A percentile compares a stretch with the other conserved stretches of the same genome.
Evolutionary conservation across 768 basidiomycete species (phyloP).

Genomic region (Serendipita sp.): DNA sequence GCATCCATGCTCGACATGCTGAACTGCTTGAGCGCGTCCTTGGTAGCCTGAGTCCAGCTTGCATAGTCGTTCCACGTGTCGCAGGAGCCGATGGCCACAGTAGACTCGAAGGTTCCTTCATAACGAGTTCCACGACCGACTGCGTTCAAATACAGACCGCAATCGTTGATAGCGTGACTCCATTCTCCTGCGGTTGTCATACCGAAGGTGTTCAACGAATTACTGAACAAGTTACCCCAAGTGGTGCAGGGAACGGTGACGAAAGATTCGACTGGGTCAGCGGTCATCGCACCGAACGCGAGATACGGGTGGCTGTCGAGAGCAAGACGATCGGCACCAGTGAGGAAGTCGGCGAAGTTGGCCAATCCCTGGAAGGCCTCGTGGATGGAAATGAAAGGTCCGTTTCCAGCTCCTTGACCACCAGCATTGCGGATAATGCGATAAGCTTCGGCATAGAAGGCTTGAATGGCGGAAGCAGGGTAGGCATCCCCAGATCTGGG

Average conservation of each 20-base stretch:
- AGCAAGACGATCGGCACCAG: slow-evolving; percentile 44
- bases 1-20: slow-evolving; percentile 25
- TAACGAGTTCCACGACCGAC: slow-evolving; percentile 26
- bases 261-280: slow-evolving; percentile 20
- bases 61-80: slow-evolving; percentile 20
- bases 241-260: slow-evolving; percentile 17
- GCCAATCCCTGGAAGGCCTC: slow-evolving; percentile 43
- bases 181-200: slow-evolving; percentile 65
- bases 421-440: slow-evolving; percentile 55
- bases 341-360: slow-evolving; percentile 33
- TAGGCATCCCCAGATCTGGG: slow-evolving; percentile 3
- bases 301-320: slow-evolving; percentile 59
- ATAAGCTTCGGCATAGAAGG: slow-evolving; percentile 24
- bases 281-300: slow-evolving; percentile 31
- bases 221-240: slow-evolving; percentile 25
- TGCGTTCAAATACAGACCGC: slow-evolving; percentile 34
- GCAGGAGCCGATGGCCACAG: slow-evolving; percentile 18
- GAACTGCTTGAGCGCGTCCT: slow-evolving; percentile 19
- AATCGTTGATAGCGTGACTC: slow-evolving; percentile 48
- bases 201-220: slow-evolving; percentile 42
- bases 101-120: slow-evolving; percentile 22
- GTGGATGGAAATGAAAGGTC: slow-evolving; percentile 42
- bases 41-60: slow-evolving; percentile 19
- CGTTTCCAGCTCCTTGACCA: slow-evolving; percentile 51
- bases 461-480: background rate